Evolutionary conservation across 768 basidiomycete species (phyloP), one percentile per base, ranked within the genome.

Genomic region (Sutorius australiensis): DNA sequence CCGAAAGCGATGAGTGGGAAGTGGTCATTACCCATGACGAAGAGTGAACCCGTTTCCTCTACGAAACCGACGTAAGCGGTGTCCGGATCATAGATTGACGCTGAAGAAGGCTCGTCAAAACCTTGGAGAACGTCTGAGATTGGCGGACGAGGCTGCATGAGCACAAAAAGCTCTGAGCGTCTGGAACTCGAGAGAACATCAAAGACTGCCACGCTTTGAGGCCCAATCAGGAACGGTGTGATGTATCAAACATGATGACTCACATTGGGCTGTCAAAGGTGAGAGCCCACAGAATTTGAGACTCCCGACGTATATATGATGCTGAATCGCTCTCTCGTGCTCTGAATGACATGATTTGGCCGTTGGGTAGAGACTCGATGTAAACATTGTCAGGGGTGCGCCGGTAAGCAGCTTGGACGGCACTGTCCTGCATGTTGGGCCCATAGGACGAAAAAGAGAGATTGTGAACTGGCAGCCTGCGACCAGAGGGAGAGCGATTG

Each of bases 371-470:
- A 27, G 87, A 80, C 61, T 94, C 91, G 40, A 93, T 80, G 69
- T 95, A 95, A 27, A 77, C 72, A 54, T 86, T 80, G 67, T 97
- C 93, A 36, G 84, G 82, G 2, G 90, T 87, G 34, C 79, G 83
- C 7, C 77, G 78, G 73, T 95, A 98, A 10, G 80, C 67, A 5
- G 81, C 72, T 64, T 95, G 94, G 12, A 85, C 62, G 8, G 79
- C 72, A 57, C 80, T 82, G 66, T 95, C 91, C 68, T 87, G 84
- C 64, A 88, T 92, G 67, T 95, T 95, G 6, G 95, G 93, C 0
- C 93, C 92, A 68, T 98, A 98, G 0, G 86, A 82, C 0, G 95
- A 95, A 70, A 94, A 97, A 0, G 86, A 84, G 14, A 98, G 79
- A 48, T 89, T 89, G 61, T 98, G 95, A 12, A 82, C 74, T 19